Evolutionary conservation across 805 yeast species (phyloP), one percentile per base, ranked within the genome.

Genomic region (Candida methanosorbosa): DNA sequence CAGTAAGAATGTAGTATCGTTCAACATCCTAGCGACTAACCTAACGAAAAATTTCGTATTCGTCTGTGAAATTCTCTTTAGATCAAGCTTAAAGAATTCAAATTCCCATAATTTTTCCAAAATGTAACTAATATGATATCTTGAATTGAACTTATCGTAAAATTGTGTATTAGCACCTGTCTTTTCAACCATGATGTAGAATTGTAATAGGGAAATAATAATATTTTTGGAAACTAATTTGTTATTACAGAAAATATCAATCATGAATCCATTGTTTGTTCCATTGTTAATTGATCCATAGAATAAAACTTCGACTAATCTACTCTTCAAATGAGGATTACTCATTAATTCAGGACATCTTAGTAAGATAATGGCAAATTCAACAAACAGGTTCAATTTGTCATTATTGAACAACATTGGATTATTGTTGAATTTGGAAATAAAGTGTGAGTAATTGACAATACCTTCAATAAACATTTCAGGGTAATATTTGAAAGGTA

Each of bases 121-220:
- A 23, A 92, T 81, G 31, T 73, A 73, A 1, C 96, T 81, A 20
- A 92, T 84, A 52, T 85, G 81, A 57, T 78, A 90, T 55, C 98
- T 72, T 29, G 85, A 75, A 56, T 86, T 88, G 63, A 92, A 92
- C 59, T 92, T 92, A 57, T 92, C 99, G 56, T 90, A 90, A 53
- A 90, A 92, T 58, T 92, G 97, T 0, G 94, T 78, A 7, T 90
- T 79, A 2, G 96, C 81, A 9, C 98, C 98, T 0, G 98, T 92
- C 50, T 84, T 87, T 56, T 92, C 99, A 33, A 90, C 88, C 68
- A 84, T 85, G 24, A 92, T 95, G 56, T 90, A 92, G 41, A 87
- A 82, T 48, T 86, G 94, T 58, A 92, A 69, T 37, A 92, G 66
- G 1, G 95, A 82, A 49, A 84, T 87, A 38, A 92, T 63, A 42